A percentile compares a stretch with the other conserved stretches of the same genome.
These are phyloP conservation scores for Strigomonas oncopelti DNA, from an alignment of 208 protist genomes.

Conservation along the genomic window DNA sequence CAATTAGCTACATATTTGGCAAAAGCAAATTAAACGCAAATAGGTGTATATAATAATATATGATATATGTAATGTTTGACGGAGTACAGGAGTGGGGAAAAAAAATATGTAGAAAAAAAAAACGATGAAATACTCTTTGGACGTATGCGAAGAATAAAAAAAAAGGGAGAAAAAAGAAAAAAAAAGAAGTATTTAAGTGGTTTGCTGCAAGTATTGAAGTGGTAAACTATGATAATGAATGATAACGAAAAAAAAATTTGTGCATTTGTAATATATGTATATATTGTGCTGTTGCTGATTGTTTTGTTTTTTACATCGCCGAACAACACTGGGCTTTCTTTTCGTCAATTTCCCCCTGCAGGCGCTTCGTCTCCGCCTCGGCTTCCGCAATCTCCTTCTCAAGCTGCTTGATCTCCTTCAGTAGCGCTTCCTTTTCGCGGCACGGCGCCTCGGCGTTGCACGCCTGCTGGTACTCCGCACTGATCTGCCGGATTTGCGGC, in stretches of 20 bases:
- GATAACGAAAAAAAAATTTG: slow-evolving; percentile 2
- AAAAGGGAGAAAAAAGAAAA: slow-evolving; percentile 4
- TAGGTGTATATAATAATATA: too few relatives aligned
- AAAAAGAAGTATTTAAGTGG: not conserved
- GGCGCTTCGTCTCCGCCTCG: slow-evolving; percentile 37
- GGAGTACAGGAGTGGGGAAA: not conserved
- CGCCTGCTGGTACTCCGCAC: slow-evolving; percentile 51
- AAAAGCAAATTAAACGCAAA: too few relatives aligned
- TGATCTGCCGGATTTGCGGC: slow-evolving; percentile 21
- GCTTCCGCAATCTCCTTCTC: slow-evolving; percentile 60
- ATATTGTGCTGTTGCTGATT: not conserved
- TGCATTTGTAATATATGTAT: not conserved
- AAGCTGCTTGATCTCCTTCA: slow-evolving; percentile 36
- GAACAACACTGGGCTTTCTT: slow-evolving; percentile 53
- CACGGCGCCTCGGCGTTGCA: slow-evolving; percentile 23
- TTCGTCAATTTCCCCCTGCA: slow-evolving; percentile 53
- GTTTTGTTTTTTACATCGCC: slow-evolving; percentile 48
- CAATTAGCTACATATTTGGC: too few relatives aligned
- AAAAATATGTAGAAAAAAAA: not conserved
- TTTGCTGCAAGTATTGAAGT: slow-evolving; percentile 1
- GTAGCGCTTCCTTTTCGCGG: slow-evolving; percentile 42
- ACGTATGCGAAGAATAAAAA: slow-evolving; percentile 3
- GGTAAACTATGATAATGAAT: not conserved
- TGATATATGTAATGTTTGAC: too few relatives aligned
- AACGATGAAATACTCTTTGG: not conserved